These are phyloP conservation scores for Acarospora socialis DNA, from an alignment of 2,329 filamentous ascomycete genomes.

Conservation along the genomic window DNA sequence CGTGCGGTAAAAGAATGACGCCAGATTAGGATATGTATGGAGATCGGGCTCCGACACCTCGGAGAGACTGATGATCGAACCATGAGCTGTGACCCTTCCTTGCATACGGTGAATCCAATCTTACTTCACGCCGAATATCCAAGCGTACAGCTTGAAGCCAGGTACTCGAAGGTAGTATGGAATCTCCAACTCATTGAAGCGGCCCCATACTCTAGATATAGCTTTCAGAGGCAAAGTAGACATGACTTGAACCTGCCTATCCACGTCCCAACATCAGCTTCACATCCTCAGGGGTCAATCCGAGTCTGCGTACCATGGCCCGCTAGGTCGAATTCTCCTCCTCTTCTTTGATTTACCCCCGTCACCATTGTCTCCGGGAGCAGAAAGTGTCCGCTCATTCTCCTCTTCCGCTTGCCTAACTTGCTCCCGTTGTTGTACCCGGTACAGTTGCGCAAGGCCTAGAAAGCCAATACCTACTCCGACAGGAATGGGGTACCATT, in stretches of 20 bases:
- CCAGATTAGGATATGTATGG: conserved; percentile 79
- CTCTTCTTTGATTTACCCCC: conserved; percentile 35
- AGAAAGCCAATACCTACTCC: conserved; percentile 74
- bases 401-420: conserved; percentile 24
- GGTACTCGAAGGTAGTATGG: conserved; percentile 79
- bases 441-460: conserved; percentile 71
- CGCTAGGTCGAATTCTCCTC: conserved; percentile 59
- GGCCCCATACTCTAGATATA: conserved; percentile 76
- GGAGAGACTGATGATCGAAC: conserved; percentile 42
- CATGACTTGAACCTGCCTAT: conserved; percentile 80
- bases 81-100: not conserved
- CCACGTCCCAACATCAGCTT: too few relatives aligned
- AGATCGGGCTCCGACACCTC: conserved; percentile 84
- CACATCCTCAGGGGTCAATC: too few relatives aligned
- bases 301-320: conserved; percentile 56
- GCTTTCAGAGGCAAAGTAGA: conserved; percentile 84
- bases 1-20: conserved; percentile 91
- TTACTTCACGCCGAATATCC: conserved; percentile 72
- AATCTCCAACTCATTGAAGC: conserved; percentile 78
- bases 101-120: too few relatives aligned
- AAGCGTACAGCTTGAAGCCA: conserved; percentile 84
- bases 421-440: conserved; percentile 44
- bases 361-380: conserved; percentile 23
- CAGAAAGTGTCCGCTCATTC: conserved; percentile 32
- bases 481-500: conserved; percentile 85